Conservation (phyloP, 768 basidiomycete genomes). For the Cubamyces lactineus region DNA sequence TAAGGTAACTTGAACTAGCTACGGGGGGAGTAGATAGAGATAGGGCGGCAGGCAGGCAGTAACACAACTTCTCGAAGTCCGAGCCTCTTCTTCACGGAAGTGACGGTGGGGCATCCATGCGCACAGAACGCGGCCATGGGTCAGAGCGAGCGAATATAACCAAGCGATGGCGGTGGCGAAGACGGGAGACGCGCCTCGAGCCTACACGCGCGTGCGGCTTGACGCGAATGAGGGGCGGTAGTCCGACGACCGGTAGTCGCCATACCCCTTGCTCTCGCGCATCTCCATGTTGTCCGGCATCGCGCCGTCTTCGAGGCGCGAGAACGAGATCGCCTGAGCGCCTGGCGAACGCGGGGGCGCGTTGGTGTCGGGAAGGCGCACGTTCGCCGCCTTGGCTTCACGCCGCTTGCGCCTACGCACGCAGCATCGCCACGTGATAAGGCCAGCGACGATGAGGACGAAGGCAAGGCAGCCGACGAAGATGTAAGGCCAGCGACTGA, state of each 20-base stretch:
- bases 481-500: slow-evolving; percentile 37
- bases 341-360: slow-evolving; percentile 6
- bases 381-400: slow-evolving; percentile 11
- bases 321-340: slow-evolving; percentile 19
- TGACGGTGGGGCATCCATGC: slow-evolving; percentile 6
- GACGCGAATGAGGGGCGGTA: slow-evolving; percentile 24
- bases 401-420: slow-evolving; percentile 26
- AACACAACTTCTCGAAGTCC: slow-evolving; percentile 29
- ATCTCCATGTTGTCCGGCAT: slow-evolving; percentile 19
- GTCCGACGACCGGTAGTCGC: slow-evolving; percentile 1
- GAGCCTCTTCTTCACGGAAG: slow-evolving; percentile 26
- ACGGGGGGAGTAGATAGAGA: slow-evolving; percentile 3
- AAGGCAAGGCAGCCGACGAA: slow-evolving; percentile 37
- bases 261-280: slow-evolving; percentile 16
- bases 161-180: not conserved
- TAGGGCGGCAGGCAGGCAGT: slow-evolving; percentile 6
- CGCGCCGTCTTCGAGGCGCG: slow-evolving; percentile 20
- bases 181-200: not conserved
- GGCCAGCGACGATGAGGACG: slow-evolving; percentile 31
- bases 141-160: not conserved
- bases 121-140: not conserved
- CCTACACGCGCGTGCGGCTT: slow-evolving; percentile 14
- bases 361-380: slow-evolving; percentile 20
- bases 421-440: slow-evolving; percentile 38
- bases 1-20: not conserved